Evolutionary conservation across 208 protist genomes (phyloP).

Genomic region (Wallacemonas sp.): DNA sequence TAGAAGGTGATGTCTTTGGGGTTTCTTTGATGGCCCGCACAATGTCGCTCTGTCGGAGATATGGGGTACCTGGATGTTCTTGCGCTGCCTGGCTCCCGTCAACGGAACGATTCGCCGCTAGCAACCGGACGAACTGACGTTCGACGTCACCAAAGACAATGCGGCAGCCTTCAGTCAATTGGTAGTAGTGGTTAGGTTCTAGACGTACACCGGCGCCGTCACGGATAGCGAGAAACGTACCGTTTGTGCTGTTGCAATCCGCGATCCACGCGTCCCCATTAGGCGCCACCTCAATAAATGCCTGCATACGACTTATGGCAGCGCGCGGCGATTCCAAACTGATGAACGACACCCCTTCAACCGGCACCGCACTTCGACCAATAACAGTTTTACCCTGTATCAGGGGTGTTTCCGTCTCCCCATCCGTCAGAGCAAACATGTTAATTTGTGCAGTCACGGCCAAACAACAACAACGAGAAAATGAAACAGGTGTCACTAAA

Average conservation of each 20-base stretch:
- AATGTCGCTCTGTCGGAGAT: not conserved
- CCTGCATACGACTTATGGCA: conserved; percentile 81
- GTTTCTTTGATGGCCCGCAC: not conserved
- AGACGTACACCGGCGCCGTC: conserved; percentile 59
- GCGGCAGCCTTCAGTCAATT: conserved; percentile 59
- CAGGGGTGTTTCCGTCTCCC: conserved; percentile 27
- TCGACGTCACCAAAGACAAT: conserved; percentile 84
- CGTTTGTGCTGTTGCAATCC: conserved; percentile 89
- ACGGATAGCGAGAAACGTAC: conserved; percentile 63
- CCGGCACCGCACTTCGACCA: conserved; percentile 45
- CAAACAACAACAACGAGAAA: not conserved
- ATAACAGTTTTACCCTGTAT: conserved; percentile 72
- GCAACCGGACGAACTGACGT: conserved; percentile 27
- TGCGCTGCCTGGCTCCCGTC: not conserved
- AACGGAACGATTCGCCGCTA: not conserved
- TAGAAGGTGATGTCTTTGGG: not conserved
- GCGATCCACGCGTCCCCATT: conserved; percentile 87
- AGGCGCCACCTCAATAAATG: conserved; percentile 63
- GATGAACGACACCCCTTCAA: conserved; percentile 67
- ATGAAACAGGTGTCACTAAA: no score
- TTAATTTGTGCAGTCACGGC: not conserved
- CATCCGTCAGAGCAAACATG: conserved; percentile 43
- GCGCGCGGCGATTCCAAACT: conserved; percentile 57
- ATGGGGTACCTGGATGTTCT: not conserved
- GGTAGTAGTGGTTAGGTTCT: conserved; percentile 74